A percentile compares a stretch with the other conserved stretches of the same genome.
These are phyloP conservation scores for Rhizoclosmatium sp. DNA, from an alignment of 192 early-diverging fungal species.

Conservation along the genomic window DNA sequence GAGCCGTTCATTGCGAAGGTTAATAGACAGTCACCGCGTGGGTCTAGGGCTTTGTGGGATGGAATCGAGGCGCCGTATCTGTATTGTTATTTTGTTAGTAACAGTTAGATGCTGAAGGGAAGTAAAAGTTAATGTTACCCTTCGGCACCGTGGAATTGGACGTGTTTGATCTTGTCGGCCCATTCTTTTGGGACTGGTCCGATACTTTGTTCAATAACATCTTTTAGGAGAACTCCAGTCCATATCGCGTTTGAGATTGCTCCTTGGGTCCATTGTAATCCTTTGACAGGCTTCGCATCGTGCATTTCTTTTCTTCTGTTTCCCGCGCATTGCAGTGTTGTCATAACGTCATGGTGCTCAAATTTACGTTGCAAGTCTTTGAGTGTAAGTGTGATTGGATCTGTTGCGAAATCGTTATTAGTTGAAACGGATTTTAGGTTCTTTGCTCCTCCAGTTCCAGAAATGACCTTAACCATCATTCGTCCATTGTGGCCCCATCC, in stretches of 20 bases:
- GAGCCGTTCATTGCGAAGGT: conserved; percentile 74
- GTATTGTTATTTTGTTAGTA: no score
- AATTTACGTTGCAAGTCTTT: conserved; percentile 60
- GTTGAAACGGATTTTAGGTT: no score
- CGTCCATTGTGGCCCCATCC: no score
- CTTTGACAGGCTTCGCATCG: conserved; percentile 77
- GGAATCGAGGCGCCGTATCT: conserved; percentile 40
- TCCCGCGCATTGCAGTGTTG: conserved; percentile 83
- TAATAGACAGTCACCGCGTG: conserved; percentile 73
- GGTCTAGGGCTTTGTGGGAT: conserved; percentile 66
- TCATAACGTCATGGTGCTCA: conserved; percentile 64
- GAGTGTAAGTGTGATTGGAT: conserved; percentile 51
- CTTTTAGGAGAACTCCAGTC: conserved; percentile 78
- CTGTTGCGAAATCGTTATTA: conserved; percentile 7
- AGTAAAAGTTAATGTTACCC: conserved; percentile 1
- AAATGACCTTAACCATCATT: no score
- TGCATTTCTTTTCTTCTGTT: conserved; percentile 84
- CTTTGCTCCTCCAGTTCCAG: no score
- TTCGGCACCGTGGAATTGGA: conserved; percentile 44
- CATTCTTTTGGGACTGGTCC: conserved; percentile 70
- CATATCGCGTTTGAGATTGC: conserved; percentile 83
- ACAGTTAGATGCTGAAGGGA: neutral
- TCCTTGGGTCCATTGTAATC: conserved; percentile 82
- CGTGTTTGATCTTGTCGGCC: conserved; percentile 67
- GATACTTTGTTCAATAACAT: conserved; percentile 73